A percentile compares a stretch with the other conserved stretches of the same genome.
Conservation (phyloP, 2,329 filamentous ascomycete genomes). For the Xylariaceae sp. region DNA sequence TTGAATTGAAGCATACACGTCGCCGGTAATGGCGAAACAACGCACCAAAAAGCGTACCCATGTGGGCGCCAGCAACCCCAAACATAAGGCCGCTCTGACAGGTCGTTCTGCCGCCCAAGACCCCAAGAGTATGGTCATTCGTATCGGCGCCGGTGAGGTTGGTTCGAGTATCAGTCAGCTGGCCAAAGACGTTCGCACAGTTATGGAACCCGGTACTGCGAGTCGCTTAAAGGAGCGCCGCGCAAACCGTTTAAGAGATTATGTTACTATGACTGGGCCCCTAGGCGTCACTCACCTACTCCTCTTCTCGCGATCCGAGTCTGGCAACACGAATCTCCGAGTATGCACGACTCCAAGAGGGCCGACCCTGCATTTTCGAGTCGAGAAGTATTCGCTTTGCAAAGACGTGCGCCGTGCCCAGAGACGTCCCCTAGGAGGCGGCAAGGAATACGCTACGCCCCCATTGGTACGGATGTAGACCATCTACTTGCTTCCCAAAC, state of each 20-base stretch:
- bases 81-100: conserved; percentile 56
- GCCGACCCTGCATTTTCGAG: conserved; percentile 90
- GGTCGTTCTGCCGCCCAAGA: conserved; percentile 70
- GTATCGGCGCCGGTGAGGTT: conserved; percentile 92
- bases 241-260: conserved; percentile 88
- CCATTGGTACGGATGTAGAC: conserved; percentile 67
- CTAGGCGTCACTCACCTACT: conserved; percentile 91
- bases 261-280: conserved; percentile 93
- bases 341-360: conserved; percentile 87
- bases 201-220: conserved; percentile 97
- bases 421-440: conserved; percentile 80
- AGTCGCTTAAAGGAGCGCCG: conserved; percentile 86
- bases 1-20: background rate
- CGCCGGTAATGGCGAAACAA: conserved; percentile 72
- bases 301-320: conserved; percentile 88
- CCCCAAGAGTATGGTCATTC: conserved; percentile 98
- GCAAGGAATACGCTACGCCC: conserved; percentile 84
- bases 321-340: conserved; percentile 91
- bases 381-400: conserved; percentile 92
- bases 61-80: conserved; percentile 68
- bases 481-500: too few species aligned
- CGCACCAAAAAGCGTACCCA: conserved; percentile 91
- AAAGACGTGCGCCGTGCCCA: conserved; percentile 88
- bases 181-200: conserved; percentile 85
- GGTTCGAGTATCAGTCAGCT: conserved; percentile 91